Evolutionary conservation across 2,329 filamentous ascomycete species (phyloP).

Genomic region (Laburnicola sp.): DNA sequence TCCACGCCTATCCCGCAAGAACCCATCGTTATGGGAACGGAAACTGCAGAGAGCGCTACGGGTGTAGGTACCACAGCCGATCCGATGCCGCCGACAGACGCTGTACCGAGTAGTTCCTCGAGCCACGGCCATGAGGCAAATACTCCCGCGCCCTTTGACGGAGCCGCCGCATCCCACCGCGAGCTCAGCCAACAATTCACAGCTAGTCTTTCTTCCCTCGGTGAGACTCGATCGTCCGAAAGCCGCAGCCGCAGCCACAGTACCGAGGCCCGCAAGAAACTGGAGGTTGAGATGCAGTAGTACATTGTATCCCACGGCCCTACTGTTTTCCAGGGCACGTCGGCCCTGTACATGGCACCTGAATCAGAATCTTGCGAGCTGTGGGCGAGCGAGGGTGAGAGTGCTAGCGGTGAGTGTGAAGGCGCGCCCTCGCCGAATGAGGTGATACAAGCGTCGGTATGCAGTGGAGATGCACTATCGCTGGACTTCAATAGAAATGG

Average conservation of each 20-base stretch:
- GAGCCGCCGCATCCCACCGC: constrained; percentile 33
- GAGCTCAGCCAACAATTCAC: constrained; percentile 37
- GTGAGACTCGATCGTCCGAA: constrained; percentile 19
- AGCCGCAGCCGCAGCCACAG: constrained; percentile 27
- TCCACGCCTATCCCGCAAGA: constrained; percentile 35
- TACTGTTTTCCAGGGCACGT: background rate
- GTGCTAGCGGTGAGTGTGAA: too few relatives aligned
- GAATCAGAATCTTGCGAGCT: too few relatives aligned
- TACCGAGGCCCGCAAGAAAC: constrained; percentile 25
- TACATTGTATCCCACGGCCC: background rate
- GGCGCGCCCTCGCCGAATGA: too few relatives aligned
- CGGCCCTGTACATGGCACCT: background rate
- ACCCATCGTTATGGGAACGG: constrained; percentile 40
- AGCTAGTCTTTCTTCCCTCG: constrained; percentile 36
- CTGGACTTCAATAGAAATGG: too few relatives aligned
- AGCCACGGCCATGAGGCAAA: too few relatives aligned
- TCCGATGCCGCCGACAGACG: constrained; percentile 27
- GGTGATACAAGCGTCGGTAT: too few relatives aligned
- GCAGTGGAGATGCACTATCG: too few relatives aligned
- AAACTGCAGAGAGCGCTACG: constrained; percentile 37
- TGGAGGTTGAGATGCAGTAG: constrained; percentile 45
- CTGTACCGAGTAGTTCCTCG: constrained; percentile 17
- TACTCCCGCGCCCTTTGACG: constrained; percentile 28
- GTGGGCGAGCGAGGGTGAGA: too few relatives aligned
- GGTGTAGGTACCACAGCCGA: constrained; percentile 35